phyloP scores from a whole-genome alignment of 805 yeast genomes.

The Suhomyces vadensis region DNA sequence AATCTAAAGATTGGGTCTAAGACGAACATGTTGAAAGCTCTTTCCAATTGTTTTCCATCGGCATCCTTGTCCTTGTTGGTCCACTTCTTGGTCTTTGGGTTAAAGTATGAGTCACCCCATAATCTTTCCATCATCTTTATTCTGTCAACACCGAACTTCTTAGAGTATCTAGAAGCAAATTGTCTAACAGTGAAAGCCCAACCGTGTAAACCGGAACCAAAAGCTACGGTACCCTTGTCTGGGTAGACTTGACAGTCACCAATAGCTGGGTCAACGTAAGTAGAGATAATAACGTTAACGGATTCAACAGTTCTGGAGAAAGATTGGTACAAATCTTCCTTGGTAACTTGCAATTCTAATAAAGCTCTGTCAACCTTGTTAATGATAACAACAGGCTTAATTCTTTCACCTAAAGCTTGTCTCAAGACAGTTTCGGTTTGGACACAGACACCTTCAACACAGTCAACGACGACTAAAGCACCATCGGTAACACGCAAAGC shows the following conservation, averaged over 20 bases:
- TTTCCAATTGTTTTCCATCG: constrained; percentile 91
- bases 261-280: constrained; percentile 83
- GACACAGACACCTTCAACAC: constrained; percentile 99
- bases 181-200: constrained; percentile 99
- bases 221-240: constrained; percentile 98
- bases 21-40: constrained; percentile 99
- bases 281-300: constrained; percentile 96
- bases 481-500: constrained; percentile 99
- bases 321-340: constrained; percentile 98
- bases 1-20: constrained; percentile 99
- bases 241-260: constrained; percentile 99
- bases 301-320: constrained; percentile 99
- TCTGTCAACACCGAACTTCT: constrained; percentile 99
- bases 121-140: constrained; percentile 97
- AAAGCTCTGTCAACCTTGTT: constrained; percentile 99
- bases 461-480: constrained; percentile 98
- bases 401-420: constrained; percentile 99
- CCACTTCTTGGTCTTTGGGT: constrained; percentile 99
- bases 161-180: constrained; percentile 96
- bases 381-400: constrained; percentile 96
- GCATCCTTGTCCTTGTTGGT: constrained; percentile 94
- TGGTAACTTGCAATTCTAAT: constrained; percentile 96
- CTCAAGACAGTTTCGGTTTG: constrained; percentile 99
- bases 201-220: constrained; percentile 99
- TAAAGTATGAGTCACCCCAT: constrained; percentile 99